These are phyloP conservation scores for Apiotrichum akiyoshidainum DNA, from an alignment of 1,284 basidiomycete species.

Conservation along the genomic window DNA sequence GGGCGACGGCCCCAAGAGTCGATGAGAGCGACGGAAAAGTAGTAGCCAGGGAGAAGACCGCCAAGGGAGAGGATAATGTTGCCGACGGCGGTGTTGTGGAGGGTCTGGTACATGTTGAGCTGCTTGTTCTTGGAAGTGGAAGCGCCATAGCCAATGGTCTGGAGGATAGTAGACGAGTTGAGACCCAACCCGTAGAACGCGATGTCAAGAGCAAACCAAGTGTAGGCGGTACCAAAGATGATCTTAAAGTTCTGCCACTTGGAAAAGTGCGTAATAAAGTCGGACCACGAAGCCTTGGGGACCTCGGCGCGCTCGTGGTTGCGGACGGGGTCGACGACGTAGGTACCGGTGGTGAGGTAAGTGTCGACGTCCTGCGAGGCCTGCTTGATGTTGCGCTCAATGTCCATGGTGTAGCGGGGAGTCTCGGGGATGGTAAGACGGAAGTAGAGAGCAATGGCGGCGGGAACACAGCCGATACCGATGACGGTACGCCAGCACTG, in stretches of 20 bases:
- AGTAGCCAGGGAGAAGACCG: slow-evolving; percentile 55
- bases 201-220: slow-evolving; percentile 73
- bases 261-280: slow-evolving; percentile 58
- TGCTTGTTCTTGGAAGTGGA: slow-evolving; percentile 40
- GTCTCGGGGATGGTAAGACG: slow-evolving; percentile 55
- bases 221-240: slow-evolving; percentile 52
- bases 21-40: slow-evolving; percentile 46
- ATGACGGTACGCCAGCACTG: slow-evolving; percentile 55
- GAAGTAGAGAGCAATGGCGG: slow-evolving; percentile 54
- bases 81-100: slow-evolving; percentile 45
- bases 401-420: slow-evolving; percentile 82
- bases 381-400: slow-evolving; percentile 75
- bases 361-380: slow-evolving; percentile 64
- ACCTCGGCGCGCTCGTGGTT: slow-evolving; percentile 60
- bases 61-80: slow-evolving; percentile 66
- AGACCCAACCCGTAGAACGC: slow-evolving; percentile 78
- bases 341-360: slow-evolving; percentile 59
- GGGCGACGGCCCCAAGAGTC: slow-evolving; percentile 51
- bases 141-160: slow-evolving; percentile 55
- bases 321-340: slow-evolving; percentile 59
- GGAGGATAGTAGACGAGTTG: slow-evolving; percentile 66
- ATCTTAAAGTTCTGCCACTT: slow-evolving; percentile 55
- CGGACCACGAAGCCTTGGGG: slow-evolving; percentile 62
- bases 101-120: slow-evolving; percentile 43
- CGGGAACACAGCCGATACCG: slow-evolving; percentile 54